Evolutionary conservation across 2,329 filamentous ascomycete species (phyloP).

Genomic region (Clarireedia sp.): DNA sequence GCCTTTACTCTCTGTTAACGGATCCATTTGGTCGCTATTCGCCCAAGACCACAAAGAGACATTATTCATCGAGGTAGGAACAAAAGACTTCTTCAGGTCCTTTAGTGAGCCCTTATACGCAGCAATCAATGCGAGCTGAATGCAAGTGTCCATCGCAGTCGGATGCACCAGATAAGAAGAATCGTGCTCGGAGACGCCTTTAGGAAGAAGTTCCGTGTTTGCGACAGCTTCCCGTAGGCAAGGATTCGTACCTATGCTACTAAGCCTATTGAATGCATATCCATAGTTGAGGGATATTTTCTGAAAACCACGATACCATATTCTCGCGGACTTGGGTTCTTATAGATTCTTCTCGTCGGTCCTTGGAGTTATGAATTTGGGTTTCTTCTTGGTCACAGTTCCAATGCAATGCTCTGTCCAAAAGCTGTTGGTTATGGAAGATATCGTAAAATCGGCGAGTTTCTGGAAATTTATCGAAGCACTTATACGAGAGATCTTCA

Average conservation of each 20-base stretch:
- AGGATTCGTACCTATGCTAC: slow-evolving; percentile 25
- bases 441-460: slow-evolving; percentile 3
- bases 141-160: slow-evolving; percentile 46
- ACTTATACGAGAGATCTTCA: background rate
- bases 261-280: slow-evolving; percentile 32
- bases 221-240: slow-evolving; percentile 25
- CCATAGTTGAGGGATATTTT: slow-evolving; percentile 34
- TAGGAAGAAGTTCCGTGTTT: slow-evolving; percentile 10
- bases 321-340: slow-evolving; percentile 25
- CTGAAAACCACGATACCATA: slow-evolving; percentile 30
- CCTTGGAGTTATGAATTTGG: background rate
- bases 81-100: background rate
- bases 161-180: slow-evolving; percentile 42
- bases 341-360: slow-evolving; percentile 11
- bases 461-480: slow-evolving; percentile 2
- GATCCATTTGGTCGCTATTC: background rate
- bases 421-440: background rate
- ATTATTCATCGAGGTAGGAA: background rate
- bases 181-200: slow-evolving; percentile 24
- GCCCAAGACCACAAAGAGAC: background rate
- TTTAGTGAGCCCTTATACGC: background rate
- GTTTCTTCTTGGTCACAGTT: background rate
- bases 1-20: background rate
- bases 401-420: slow-evolving; percentile 8
- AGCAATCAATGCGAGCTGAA: slow-evolving; percentile 34